phyloP scores from a whole-genome alignment of 148 eudicot species.

The Talinum fruticosum region DNA sequence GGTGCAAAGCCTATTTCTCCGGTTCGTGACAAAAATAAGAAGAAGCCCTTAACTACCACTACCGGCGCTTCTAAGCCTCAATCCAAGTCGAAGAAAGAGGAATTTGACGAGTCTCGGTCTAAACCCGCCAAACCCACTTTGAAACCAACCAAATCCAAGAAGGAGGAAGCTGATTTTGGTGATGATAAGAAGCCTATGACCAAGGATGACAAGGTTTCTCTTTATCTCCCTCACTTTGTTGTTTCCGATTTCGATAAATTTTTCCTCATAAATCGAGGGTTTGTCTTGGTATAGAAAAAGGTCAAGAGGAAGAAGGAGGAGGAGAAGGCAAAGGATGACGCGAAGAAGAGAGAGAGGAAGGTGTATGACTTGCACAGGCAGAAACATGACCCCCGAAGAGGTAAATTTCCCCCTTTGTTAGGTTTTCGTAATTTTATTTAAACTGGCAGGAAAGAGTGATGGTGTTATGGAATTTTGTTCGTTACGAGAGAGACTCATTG shows the following conservation, averaged over 20 bases:
- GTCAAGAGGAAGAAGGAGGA: slow-evolving; percentile 35
- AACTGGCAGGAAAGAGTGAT: background rate
- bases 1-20: slow-evolving; percentile 27
- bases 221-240: background rate
- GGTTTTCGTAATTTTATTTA: background rate
- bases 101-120: slow-evolving; percentile 16
- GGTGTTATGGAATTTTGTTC: background rate
- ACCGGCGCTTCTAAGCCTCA: slow-evolving; percentile 12
- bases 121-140: slow-evolving; percentile 19
- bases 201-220: slow-evolving; percentile 29
- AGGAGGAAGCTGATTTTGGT: slow-evolving; percentile 11
- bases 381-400: slow-evolving; percentile 86
- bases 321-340: slow-evolving; percentile 36
- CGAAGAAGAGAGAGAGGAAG: slow-evolving; percentile 59
- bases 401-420: slow-evolving; percentile 26
- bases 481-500: slow-evolving; percentile 80
- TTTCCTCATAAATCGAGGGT: background rate
- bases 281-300: slow-evolving; percentile 30
- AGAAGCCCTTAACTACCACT: slow-evolving; percentile 20
- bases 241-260: background rate
- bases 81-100: slow-evolving; percentile 33
- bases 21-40: slow-evolving; percentile 16
- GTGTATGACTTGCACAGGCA: slow-evolving; percentile 82
- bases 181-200: slow-evolving; percentile 16
- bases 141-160: slow-evolving; percentile 13